Evolutionary conservation across 2,329 filamentous ascomycete genomes (phyloP).

Genomic region (Claviceps sp.): DNA sequence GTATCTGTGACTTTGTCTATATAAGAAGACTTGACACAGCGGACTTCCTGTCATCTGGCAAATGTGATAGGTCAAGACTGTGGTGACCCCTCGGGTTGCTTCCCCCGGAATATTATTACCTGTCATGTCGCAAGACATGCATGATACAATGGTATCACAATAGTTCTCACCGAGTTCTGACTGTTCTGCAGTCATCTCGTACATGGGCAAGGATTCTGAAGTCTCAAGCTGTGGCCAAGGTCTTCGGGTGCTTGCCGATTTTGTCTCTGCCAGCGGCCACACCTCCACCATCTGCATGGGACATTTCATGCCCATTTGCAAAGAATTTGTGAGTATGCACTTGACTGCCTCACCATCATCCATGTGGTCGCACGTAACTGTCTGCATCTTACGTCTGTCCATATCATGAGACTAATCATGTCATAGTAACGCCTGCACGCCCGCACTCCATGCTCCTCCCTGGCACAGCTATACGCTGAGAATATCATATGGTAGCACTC

Average conservation of each 20-base stretch:
- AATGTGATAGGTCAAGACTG: not conserved
- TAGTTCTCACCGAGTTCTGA: not conserved
- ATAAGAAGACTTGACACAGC: not conserved
- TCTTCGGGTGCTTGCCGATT: not conserved
- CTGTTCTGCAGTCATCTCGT: not conserved
- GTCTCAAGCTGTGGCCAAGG: not conserved
- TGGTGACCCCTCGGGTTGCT: not conserved
- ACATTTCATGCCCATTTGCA: not conserved
- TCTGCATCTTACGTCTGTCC: no score
- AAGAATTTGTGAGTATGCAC: not conserved
- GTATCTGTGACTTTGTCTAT: not conserved
- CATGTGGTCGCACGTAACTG: no score
- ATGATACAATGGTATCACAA: not conserved
- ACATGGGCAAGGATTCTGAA: not conserved
- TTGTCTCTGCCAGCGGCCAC: no score
- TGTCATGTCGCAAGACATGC: not conserved
- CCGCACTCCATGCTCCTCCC: no score
- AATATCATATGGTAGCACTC: not conserved
- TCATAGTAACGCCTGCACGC: no score
- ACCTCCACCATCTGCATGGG: not conserved
- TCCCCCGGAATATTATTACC: not conserved
- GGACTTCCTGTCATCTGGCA: not conserved
- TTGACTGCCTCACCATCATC: no score
- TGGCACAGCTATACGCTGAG: not conserved
- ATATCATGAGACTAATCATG: no score